A percentile compares a stretch with the other conserved stretches of the same genome.
Evolutionary conservation across 2,329 filamentous ascomycete species (phyloP).

Genomic region (Claviceps pusilla): DNA sequence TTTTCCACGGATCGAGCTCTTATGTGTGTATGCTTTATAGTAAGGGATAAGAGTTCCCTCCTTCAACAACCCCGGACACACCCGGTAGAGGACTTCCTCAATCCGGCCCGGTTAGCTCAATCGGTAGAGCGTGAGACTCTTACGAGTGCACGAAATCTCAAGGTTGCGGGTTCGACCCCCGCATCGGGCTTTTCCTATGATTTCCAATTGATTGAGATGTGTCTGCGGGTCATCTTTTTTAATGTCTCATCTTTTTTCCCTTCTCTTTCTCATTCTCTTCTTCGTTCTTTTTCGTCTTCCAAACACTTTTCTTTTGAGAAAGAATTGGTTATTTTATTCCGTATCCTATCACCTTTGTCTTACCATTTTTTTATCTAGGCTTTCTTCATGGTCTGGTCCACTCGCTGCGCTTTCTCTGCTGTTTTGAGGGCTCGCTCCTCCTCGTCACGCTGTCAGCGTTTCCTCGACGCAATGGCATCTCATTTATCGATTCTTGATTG

Average conservation of each 20-base stretch:
- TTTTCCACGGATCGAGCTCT: background rate
- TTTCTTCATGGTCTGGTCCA: too few relatives aligned
- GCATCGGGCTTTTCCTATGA: slow-evolving; percentile 16
- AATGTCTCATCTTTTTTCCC: background rate
- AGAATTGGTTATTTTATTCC: too few relatives aligned
- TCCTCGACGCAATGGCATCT: too few relatives aligned
- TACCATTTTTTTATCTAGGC: too few relatives aligned
- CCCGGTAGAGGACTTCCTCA: background rate
- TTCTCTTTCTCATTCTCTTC: background rate
- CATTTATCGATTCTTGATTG: background rate
- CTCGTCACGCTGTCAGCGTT: too few relatives aligned
- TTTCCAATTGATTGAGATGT: background rate
- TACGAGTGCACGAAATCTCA: slow-evolving; percentile 26
- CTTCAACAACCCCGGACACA: background rate
- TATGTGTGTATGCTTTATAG: background rate
- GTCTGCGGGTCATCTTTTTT: background rate
- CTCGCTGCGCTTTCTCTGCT: too few relatives aligned
- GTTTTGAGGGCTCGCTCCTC: too few relatives aligned
- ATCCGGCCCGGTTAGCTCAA: slow-evolving; percentile 23
- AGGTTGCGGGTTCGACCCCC: slow-evolving; percentile 40
- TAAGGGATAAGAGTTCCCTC: rapidly evolving
- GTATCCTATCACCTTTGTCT: too few relatives aligned
- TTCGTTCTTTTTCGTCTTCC: background rate
- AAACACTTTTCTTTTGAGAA: too few relatives aligned
- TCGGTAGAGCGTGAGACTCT: slow-evolving; percentile 58